Percentiles rank a stretch among this genome's conserved stretches.
Conservation (phyloP, 306 rosid genomes). For the Acacia crassicarpa region DNA sequence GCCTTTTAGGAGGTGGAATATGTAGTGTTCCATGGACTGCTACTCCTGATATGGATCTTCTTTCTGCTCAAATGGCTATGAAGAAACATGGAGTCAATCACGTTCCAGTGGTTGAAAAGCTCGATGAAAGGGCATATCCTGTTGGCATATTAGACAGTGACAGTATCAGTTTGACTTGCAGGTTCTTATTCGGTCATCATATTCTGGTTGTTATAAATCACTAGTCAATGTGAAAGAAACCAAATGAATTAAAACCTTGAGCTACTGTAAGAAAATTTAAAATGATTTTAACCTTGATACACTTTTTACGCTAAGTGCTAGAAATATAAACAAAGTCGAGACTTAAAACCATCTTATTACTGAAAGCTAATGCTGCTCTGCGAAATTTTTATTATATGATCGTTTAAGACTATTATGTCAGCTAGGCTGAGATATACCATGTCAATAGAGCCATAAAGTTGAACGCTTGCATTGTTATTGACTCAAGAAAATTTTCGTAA, state of each 20-base stretch:
- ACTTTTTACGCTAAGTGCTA: not conserved
- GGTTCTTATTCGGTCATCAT: conserved; percentile 44
- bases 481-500: not conserved
- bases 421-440: not conserved
- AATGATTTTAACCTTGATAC: not conserved
- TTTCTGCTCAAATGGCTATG: conserved; percentile 70
- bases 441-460: not conserved
- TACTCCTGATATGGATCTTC: conserved; percentile 80
- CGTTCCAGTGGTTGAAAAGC: conserved; percentile 66
- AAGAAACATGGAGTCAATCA: conserved; percentile 56
- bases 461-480: not conserved
- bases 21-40: conserved; percentile 75
- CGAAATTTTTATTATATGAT: not conserved
- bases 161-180: conserved; percentile 78
- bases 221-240: not conserved
- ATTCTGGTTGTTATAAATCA: not conserved
- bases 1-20: conserved; percentile 54
- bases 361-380: not conserved
- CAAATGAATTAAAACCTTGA: not conserved
- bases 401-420: not conserved
- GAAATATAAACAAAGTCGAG: not conserved
- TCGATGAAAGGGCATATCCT: conserved; percentile 50
- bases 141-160: conserved; percentile 81
- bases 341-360: not conserved
- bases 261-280: not conserved